A percentile compares a stretch with the other conserved stretches of the same genome.
These are phyloP conservation scores for Fraxinus greggii DNA, from an alignment of 305 asterid genomes.

Conservation along the genomic window DNA sequence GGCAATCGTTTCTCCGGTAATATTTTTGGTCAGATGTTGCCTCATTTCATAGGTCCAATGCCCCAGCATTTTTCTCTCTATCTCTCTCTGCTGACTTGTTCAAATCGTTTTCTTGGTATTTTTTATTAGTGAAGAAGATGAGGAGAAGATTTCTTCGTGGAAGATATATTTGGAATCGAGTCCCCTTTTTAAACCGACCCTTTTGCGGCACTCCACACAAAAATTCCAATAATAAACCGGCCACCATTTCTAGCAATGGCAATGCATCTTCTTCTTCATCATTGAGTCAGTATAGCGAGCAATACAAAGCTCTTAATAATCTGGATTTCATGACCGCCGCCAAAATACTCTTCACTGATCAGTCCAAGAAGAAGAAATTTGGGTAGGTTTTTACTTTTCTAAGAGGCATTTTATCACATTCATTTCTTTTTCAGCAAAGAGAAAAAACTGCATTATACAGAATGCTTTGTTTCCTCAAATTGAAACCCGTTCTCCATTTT, in stretches of 20 bases:
- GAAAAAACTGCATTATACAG: background rate
- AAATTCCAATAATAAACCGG: slow-evolving; percentile 25
- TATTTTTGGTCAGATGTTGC: background rate
- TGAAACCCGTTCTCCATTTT: background rate
- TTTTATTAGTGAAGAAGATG: slow-evolving; percentile 28
- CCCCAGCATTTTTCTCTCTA: background rate
- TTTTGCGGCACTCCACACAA: slow-evolving; percentile 32
- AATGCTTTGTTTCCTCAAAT: background rate
- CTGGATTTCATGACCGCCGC: slow-evolving; percentile 72
- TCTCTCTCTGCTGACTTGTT: background rate
- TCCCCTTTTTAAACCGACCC: slow-evolving; percentile 30
- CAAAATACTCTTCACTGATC: slow-evolving; percentile 58
- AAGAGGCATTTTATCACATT: slow-evolving; percentile 52
- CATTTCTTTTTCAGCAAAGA: background rate
- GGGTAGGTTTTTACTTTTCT: slow-evolving; percentile 44
- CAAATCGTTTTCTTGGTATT: slow-evolving; percentile 22
- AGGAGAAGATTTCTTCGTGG: slow-evolving; percentile 35
- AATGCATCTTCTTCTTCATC: slow-evolving; percentile 39
- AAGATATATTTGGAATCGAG: slow-evolving; percentile 37
- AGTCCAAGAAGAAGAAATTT: slow-evolving; percentile 66
- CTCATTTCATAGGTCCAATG: background rate
- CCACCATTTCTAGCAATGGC: slow-evolving; percentile 20
- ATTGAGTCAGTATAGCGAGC: slow-evolving; percentile 44
- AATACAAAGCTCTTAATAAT: slow-evolving; percentile 63
- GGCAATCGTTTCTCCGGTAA: background rate